Conservation (phyloP, 495 filamentous ascomycete genomes). For the Podospora appendiculata region DNA sequence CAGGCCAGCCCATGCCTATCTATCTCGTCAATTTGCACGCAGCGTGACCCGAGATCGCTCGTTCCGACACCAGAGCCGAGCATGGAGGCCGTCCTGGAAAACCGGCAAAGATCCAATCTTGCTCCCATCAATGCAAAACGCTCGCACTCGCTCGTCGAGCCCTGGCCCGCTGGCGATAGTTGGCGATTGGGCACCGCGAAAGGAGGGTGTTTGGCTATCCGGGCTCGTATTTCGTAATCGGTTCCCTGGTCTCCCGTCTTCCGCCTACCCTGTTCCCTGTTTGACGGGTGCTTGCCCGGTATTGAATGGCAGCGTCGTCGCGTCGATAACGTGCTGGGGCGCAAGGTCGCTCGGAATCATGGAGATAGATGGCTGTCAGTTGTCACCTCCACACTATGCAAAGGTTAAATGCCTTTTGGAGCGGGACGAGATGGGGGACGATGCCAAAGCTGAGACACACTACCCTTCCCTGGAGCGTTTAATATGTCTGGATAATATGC, state of each 20-base stretch:
- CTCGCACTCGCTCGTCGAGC: no score
- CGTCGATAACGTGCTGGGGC: no score
- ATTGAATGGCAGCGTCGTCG: background rate
- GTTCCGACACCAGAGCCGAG: no score
- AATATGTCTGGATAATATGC: constrained; percentile 18
- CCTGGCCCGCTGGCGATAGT: no score
- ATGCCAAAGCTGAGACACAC: constrained; percentile 5
- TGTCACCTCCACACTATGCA: background rate
- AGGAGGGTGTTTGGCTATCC: no score
- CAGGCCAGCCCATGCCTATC: no score
- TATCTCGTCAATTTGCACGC: no score
- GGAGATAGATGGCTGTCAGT: background rate
- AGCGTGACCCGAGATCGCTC: no score
- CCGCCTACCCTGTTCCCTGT: constrained; percentile 6
- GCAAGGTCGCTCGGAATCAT: constrained; percentile 1
- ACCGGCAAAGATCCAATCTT: no score
- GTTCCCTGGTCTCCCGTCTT: background rate
- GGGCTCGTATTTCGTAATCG: background rate
- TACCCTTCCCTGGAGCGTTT: background rate
- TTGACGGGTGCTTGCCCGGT: constrained; percentile 9
- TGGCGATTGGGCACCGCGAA: no score
- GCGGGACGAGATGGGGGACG: constrained; percentile 7
- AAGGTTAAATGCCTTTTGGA: constrained; percentile 7
- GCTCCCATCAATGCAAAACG: no score
- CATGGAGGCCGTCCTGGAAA: no score